Evolutionary conservation across 2,329 filamentous ascomycete species (phyloP).

Genomic region (Dothistroma septosporum): DNA sequence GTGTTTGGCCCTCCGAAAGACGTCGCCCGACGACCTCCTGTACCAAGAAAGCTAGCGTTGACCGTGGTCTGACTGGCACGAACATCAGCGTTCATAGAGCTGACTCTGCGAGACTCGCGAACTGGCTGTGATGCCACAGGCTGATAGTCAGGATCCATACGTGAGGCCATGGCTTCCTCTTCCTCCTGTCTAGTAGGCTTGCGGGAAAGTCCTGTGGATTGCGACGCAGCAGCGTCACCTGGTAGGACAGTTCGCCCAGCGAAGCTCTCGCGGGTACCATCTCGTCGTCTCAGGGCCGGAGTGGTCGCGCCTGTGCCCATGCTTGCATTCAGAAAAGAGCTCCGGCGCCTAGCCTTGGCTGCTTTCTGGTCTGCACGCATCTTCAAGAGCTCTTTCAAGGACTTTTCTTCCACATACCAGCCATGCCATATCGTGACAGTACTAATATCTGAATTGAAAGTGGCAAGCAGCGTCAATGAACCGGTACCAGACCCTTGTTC

Average conservation of each 20-base stretch:
- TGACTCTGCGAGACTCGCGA: slow-evolving; percentile 73
- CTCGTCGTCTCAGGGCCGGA: slow-evolving; percentile 59
- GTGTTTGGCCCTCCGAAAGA: slow-evolving; percentile 67
- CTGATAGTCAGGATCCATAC: slow-evolving; percentile 48
- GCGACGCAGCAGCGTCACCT: slow-evolving; percentile 19
- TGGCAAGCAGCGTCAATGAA: slow-evolving; percentile 69
- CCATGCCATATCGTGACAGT: slow-evolving; percentile 83
- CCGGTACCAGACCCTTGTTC: slow-evolving; percentile 40
- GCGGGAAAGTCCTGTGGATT: slow-evolving; percentile 22
- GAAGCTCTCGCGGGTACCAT: slow-evolving; percentile 72
- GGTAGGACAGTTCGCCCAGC: slow-evolving; percentile 47
- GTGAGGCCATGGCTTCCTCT: slow-evolving; percentile 47
- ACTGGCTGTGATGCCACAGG: slow-evolving; percentile 41
- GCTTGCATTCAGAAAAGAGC: slow-evolving; percentile 56
- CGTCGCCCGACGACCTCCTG: slow-evolving; percentile 59
- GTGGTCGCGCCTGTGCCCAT: slow-evolving; percentile 69
- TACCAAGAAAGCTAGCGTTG: slow-evolving; percentile 47
- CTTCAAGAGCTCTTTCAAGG: slow-evolving; percentile 42
- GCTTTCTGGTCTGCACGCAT: slow-evolving; percentile 37
- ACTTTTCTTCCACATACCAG: slow-evolving; percentile 68
- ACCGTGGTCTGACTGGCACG: slow-evolving; percentile 37
- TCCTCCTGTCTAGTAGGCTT: slow-evolving; percentile 34
- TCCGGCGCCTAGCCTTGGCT: slow-evolving; percentile 57
- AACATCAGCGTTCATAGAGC: slow-evolving; percentile 68
- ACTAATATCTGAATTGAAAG: slow-evolving; percentile 70